A percentile compares a stretch with the other conserved stretches of the same genome.
phyloP scores from a whole-genome alignment of 2,329 filamentous ascomycete genomes.

The Cordyceps fumosorosea region DNA sequence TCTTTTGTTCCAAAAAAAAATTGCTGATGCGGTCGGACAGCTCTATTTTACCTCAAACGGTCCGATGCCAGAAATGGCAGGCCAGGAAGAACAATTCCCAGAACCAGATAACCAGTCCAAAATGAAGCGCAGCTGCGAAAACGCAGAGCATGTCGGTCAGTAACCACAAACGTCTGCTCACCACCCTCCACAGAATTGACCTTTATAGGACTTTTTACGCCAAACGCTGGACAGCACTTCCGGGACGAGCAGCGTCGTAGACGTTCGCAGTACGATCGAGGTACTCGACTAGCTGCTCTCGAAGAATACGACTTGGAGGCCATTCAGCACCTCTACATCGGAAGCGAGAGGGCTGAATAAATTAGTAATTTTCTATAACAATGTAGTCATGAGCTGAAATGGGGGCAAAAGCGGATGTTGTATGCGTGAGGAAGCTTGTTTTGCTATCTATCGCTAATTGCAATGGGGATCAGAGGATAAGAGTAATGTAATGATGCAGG shows the following conservation, averaged over 20 bases:
- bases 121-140: conserved; percentile 80
- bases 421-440: neutral
- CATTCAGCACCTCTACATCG: conserved; percentile 32
- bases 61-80: conserved; percentile 47
- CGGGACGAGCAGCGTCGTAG: conserved; percentile 70
- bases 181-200: neutral
- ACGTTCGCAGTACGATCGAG: conserved; percentile 74
- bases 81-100: conserved; percentile 70
- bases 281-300: conserved; percentile 63
- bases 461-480: neutral
- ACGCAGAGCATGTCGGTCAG: conserved; percentile 75
- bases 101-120: conserved; percentile 78
- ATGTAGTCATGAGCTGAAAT: conserved; percentile 5
- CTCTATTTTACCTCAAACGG: conserved; percentile 47
- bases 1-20: too few species aligned
- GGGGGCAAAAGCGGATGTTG: neutral
- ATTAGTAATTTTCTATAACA: neutral
- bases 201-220: conserved; percentile 66
- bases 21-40: conserved; percentile 24
- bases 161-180: conserved; percentile 18
- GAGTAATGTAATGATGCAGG: conserved; percentile 6
- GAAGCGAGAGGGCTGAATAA: conserved; percentile 2
- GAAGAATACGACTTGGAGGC: conserved; percentile 54
- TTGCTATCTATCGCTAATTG: conserved; percentile 13
- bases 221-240: conserved; percentile 66